A percentile compares a stretch with the other conserved stretches of the same genome.
phyloP scores from a whole-genome alignment of 2,329 filamentous ascomycete species.

The Arthrobotrys conoides region DNA sequence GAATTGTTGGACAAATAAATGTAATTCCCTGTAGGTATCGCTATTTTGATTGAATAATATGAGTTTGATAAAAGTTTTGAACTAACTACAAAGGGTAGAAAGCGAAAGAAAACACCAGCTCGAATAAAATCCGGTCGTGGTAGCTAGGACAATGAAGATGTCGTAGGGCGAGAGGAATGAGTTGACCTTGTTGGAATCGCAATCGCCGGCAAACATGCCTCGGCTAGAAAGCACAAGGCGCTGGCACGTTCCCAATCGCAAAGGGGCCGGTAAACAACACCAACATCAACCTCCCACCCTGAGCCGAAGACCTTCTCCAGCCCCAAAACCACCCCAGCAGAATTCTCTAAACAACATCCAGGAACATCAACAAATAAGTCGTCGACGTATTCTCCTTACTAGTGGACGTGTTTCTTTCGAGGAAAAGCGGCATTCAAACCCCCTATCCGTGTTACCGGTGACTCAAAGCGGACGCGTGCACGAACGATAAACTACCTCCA shows the following conservation, averaged over 20 bases:
- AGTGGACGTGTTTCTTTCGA: constrained; percentile 30
- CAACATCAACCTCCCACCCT: constrained; percentile 27
- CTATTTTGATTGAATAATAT: neutral
- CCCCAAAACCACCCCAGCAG: constrained; percentile 17
- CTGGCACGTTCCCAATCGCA: constrained; percentile 58
- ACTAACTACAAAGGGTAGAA: neutral
- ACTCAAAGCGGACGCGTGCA: constrained; percentile 45
- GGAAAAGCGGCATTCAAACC: neutral
- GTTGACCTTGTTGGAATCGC: constrained; percentile 44
- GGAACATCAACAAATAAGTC: neutral
- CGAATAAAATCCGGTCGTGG: neutral
- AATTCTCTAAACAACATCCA: constrained; percentile 23
- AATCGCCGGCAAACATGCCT: constrained; percentile 49
- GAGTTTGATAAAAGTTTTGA: neutral
- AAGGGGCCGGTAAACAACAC: constrained; percentile 61
- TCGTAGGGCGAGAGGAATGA: neutral
- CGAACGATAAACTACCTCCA: constrained; percentile 4
- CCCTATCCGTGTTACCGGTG: constrained; percentile 9
- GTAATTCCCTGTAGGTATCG: neutral
- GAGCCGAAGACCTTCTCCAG: constrained; percentile 43
- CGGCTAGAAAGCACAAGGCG: constrained; percentile 47
- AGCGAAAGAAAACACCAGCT: neutral
- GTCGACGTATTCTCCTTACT: constrained; percentile 14
- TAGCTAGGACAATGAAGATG: neutral
- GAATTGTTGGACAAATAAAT: neutral